phyloP scores from a whole-genome alignment of 495 filamentous ascomycete genomes.

The Amphirosellinia nigrospora region DNA sequence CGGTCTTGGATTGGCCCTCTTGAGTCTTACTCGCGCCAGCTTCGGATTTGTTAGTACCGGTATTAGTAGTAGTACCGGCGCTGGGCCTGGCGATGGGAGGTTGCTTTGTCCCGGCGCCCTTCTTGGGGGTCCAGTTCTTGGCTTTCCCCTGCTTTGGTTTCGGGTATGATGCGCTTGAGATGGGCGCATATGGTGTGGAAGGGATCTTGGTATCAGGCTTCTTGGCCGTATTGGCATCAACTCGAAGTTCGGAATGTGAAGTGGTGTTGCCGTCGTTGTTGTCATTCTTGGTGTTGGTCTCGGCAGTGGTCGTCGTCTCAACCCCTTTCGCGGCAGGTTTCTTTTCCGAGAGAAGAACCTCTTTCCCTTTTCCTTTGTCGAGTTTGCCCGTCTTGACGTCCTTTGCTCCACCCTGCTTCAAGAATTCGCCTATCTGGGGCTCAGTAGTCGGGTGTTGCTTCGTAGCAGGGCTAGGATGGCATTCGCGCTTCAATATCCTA shows the following conservation, averaged over 20 bases:
- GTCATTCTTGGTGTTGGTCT: neutral
- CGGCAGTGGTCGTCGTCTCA: neutral
- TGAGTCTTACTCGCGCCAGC: too few relatives aligned
- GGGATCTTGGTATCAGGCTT: neutral
- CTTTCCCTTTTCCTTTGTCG: constrained; percentile 6
- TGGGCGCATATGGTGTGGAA: neutral
- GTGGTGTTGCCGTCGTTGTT: neutral
- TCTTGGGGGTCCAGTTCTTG: constrained; percentile 14
- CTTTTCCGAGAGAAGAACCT: neutral
- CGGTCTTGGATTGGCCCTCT: neutral
- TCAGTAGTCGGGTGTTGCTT: neutral
- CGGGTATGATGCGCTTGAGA: neutral
- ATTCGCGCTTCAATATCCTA: neutral
- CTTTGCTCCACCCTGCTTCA: neutral
- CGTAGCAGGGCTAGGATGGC: neutral
- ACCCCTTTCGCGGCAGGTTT: neutral
- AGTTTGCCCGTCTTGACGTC: neutral
- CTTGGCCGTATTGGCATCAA: neutral
- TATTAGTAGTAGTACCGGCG: neutral
- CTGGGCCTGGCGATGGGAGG: neutral
- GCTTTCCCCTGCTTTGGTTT: constrained; percentile 11
- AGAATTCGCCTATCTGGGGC: too few relatives aligned
- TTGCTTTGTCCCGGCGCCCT: neutral
- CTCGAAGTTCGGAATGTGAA: neutral
- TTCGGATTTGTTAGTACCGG: neutral